phyloP scores from a whole-genome alignment of 2,329 filamentous ascomycete species.

The Nigrospora sphaerica region DNA sequence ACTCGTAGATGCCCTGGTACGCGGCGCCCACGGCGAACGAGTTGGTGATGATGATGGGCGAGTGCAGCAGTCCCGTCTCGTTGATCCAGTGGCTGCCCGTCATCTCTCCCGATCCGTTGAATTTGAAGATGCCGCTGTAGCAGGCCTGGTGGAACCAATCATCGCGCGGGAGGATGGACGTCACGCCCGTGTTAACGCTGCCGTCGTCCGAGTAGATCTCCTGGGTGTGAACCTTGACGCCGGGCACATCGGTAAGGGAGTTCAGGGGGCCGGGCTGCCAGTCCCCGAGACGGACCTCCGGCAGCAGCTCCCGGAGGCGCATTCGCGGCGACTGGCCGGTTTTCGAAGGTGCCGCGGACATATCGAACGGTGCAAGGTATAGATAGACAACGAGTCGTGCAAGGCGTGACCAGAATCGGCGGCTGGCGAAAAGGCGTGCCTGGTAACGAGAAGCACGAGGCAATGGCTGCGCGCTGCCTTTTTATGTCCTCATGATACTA shows the following conservation, averaged over 20 bases:
- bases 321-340: conserved; percentile 11
- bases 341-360: not conserved
- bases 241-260: conserved; percentile 43
- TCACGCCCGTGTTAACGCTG: conserved; percentile 41
- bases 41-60: conserved; percentile 54
- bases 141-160: conserved; percentile 37
- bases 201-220: conserved; percentile 28
- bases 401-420: too few relatives aligned
- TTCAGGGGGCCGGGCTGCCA: conserved; percentile 38
- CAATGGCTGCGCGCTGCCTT: too few relatives aligned
- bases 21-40: conserved; percentile 50
- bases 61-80: conserved; percentile 52
- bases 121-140: conserved; percentile 47
- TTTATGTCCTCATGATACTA: too few relatives aligned
- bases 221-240: conserved; percentile 38
- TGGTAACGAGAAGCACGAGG: too few relatives aligned
- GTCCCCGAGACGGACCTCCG: conserved; percentile 33
- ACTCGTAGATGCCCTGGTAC: conserved; percentile 52
- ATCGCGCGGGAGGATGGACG: conserved; percentile 37
- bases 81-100: conserved; percentile 55
- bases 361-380: not conserved
- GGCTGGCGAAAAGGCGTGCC: too few relatives aligned
- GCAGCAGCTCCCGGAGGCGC: conserved; percentile 36
- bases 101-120: conserved; percentile 59
- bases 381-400: too few relatives aligned